Base-by-base conservation (phyloP, 352 stramenopile genomes). In the Thraustochytrium aureum region DNA sequence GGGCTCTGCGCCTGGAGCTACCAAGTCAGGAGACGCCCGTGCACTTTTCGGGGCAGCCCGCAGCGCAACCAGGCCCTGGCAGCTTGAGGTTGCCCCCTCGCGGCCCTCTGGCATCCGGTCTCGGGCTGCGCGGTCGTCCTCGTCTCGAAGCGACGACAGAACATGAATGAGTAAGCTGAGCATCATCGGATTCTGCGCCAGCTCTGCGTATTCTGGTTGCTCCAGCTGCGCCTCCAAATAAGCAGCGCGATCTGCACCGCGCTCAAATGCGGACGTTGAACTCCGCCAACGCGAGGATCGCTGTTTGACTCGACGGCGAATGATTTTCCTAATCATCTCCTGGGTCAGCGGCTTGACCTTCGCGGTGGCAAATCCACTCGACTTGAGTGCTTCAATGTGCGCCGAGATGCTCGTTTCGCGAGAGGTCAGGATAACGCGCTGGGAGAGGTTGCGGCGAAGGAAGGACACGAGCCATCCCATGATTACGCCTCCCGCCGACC, bases 121-220 rank as follows among this genome's bases (percentile, higher is more conserved):
- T 26, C 17, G 47, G 26, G 47, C 17, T 17, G 17, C 17, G 17
- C 26, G 17, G 47, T 17, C 26, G 17, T 17, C 17, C 17, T 56
- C 47, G 17, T 56, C 17, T 17, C 47, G 47, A 56, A 26, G 17
- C 17, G 47, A 22, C 26, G 47, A 22, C 17, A 79, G 33, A 3
- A 67, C 56, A 38, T 79, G 69, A 7, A 79, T 26, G 10, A 79
- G 41, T 17, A 79, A 39, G 41, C 52, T 79, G n/a, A 79, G 52
- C 47, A 79, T 72, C 1, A 79, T 45, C 33, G 69, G 69, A 4
- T 64, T 79, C 17, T 72, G 33, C 33, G 69, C 56, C 5, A 79
- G 30, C 7, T 5, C n/a, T 6, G 20, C 12, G 38, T 52, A 79
- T 35, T 79, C 69, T 10, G 1, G n/a, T 56, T 56, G 17, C 17